Conservation (phyloP, 306 rosid species). For the Purshia tridentata region DNA sequence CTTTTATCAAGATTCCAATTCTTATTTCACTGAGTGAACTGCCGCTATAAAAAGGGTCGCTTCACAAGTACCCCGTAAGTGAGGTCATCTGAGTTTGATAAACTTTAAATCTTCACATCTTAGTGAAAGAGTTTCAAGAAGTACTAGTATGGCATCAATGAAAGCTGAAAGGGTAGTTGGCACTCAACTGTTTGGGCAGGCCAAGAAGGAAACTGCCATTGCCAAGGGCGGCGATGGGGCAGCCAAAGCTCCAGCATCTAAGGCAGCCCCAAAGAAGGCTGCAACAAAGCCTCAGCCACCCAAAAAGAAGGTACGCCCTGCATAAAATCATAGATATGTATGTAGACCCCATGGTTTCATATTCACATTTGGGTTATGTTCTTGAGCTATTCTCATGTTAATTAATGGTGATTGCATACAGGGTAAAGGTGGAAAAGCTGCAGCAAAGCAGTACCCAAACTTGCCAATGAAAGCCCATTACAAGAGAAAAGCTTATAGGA, state of each 20-base stretch:
- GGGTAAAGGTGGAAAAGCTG: slow-evolving; percentile 71
- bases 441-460: slow-evolving; percentile 45
- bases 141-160: slow-evolving; percentile 38
- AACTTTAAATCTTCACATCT: not conserved
- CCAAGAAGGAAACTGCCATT: slow-evolving; percentile 41
- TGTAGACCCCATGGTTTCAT: no score
- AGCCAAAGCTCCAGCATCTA: slow-evolving; percentile 44
- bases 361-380: no score
- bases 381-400: no score
- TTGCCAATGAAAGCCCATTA: not conserved
- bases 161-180: slow-evolving; percentile 43
- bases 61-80: not conserved
- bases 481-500: not conserved
- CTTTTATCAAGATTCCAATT: slow-evolving; percentile 23
- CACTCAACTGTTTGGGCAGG: slow-evolving; percentile 43
- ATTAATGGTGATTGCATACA: slow-evolving; percentile 17
- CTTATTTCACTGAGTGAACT: slow-evolving; percentile 8
- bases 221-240: slow-evolving; percentile 29
- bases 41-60: slow-evolving; percentile 23
- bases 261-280: slow-evolving; percentile 56
- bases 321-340: no score
- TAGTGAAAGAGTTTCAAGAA: slow-evolving; percentile 10
- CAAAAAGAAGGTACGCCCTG: slow-evolving; percentile 55
- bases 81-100: slow-evolving; percentile 9
- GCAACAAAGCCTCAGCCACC: slow-evolving; percentile 55